Percentiles rank a stretch among this genome's conserved stretches.
These are phyloP conservation scores for Metschnikowia peoriensis DNA, from an alignment of 805 yeast genomes.

Conservation along the genomic window DNA sequence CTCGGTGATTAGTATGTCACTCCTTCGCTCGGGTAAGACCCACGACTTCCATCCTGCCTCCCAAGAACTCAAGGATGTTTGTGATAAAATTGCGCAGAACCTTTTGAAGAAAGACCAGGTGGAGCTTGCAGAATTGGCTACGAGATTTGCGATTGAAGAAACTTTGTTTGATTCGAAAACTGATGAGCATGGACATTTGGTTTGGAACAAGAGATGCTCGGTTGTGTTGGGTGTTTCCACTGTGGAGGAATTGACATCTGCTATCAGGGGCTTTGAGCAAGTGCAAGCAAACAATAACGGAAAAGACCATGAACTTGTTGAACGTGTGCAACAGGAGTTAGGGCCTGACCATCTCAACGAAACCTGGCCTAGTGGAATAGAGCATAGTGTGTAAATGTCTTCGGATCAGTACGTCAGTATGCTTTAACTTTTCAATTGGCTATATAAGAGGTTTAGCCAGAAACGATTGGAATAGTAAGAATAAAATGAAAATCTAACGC, in stretches of 20 bases:
- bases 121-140: constrained; percentile 80
- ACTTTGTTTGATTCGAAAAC: constrained; percentile 25
- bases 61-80: constrained; percentile 51
- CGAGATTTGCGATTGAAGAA: constrained; percentile 64
- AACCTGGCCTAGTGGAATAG: constrained; percentile 55
- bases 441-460: no score
- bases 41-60: constrained; percentile 82
- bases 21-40: constrained; percentile 66
- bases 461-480: no score
- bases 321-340: constrained; percentile 41
- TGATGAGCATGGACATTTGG: constrained; percentile 11
- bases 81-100: constrained; percentile 42
- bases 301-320: constrained; percentile 43
- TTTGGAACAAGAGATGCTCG: constrained; percentile 38
- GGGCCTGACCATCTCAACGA: constrained; percentile 57
- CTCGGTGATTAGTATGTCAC: constrained; percentile 85
- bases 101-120: constrained; percentile 35
- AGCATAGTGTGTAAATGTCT: not conserved
- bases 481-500: no score
- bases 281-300: constrained; percentile 36
- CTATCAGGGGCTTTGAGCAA: constrained; percentile 50
- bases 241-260: constrained; percentile 59
- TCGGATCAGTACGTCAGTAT: not conserved
- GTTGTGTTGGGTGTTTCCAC: constrained; percentile 79
- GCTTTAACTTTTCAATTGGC: not conserved